Evolutionary conservation across 2,329 filamentous ascomycete genomes (phyloP), one percentile per base, ranked within the genome.

Genomic region (Scopulariopsis brevicaulis): DNA sequence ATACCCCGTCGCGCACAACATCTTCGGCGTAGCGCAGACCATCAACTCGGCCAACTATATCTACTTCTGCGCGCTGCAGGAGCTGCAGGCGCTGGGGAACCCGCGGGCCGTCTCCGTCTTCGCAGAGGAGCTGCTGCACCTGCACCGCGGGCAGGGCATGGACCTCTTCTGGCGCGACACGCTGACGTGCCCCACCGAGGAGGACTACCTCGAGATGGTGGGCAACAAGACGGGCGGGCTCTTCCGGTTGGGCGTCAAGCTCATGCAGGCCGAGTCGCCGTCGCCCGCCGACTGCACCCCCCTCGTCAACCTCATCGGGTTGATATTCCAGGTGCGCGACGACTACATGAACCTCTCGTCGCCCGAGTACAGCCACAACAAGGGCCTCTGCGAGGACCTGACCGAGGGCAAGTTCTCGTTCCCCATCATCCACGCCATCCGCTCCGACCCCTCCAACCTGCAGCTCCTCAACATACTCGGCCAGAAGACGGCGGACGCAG

Each of bases 361-460:
- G 20, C 75, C 74, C n/a, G 79, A 85, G 66, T 96, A 96, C 76
- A 85, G 85, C 43, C 78, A 87, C 62, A 93, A 96, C 71, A 97
- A 97, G 75, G 94, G 93, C 55, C 82, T 96, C 64, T 96, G 90
- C 71, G 93, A 97, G 75, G 94, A 97, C 72, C 74, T 97, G 65
- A 96, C 91, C 1, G 94, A 97, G 74, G 93, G 93, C 62, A 97
- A 97, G 78, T 96, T 96, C 75, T 93, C 87, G 28, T 96, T 96
- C 69, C 91, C 92, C 48, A 86, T 97, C 66, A 96, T 97, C 66
- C 93, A 97, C 74, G 87, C 88, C 69, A 95, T 97, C 64, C 88
- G 89, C 60, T 76, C 86, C 60, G 82, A 91, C 68, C 89, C 83
- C 20, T 73, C 75, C 34, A 89, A 91, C 68, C 77, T 88, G 64